Percentiles rank a stretch among this genome's conserved stretches.
Evolutionary conservation across 345 rosid species (phyloP).

Genomic region (Litchi chinensis): DNA sequence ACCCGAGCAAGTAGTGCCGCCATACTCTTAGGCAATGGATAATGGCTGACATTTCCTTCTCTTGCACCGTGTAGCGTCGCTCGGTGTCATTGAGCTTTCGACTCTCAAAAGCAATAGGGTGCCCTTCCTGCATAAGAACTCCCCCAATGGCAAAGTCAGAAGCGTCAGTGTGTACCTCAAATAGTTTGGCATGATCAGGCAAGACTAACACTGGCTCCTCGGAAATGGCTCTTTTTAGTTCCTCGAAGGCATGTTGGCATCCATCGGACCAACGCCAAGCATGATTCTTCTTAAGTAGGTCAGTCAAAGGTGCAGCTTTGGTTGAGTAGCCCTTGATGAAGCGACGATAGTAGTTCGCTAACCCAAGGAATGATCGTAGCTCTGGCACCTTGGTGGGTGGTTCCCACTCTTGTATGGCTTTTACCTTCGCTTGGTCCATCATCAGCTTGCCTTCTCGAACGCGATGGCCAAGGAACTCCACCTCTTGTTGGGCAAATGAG

Average conservation of each 20-base stretch:
- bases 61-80: too few relatives aligned
- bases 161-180: background rate
- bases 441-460: background rate
- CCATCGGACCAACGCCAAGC: background rate
- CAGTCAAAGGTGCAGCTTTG: background rate
- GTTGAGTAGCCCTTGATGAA: background rate
- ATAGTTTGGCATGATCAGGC: background rate
- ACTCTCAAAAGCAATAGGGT: background rate
- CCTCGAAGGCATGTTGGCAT: background rate
- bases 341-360: background rate
- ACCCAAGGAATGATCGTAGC: background rate
- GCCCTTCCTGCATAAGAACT: slow-evolving; percentile 3
- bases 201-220: background rate
- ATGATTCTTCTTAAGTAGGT: background rate
- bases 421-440: background rate
- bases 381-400: background rate
- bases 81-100: too few relatives aligned
- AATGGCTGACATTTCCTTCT: too few relatives aligned
- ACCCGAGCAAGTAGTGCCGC: too few relatives aligned
- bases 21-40: too few relatives aligned
- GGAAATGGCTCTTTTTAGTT: background rate
- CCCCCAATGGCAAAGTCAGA: slow-evolving; percentile 9
- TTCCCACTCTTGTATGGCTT: background rate
- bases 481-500: background rate
- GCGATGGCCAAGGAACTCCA: background rate